Conservation (phyloP, 2,329 filamentous ascomycete genomes). For the Colletotrichum eremochloae region DNA sequence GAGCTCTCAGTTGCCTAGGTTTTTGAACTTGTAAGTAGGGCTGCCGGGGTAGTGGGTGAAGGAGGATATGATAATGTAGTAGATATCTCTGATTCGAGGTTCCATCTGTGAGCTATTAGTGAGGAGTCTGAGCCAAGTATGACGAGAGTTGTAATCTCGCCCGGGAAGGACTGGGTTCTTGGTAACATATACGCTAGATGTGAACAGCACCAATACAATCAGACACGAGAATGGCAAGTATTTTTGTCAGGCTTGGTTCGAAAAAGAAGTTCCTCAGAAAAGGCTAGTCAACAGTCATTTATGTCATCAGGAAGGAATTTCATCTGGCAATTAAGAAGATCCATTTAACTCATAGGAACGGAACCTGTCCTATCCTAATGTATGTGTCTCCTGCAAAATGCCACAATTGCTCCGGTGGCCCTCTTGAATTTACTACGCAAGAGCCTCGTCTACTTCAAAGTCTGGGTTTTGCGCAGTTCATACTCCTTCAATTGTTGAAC, state of each 20-base stretch:
- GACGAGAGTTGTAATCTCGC: not conserved
- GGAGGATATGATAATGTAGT: constrained; percentile 27
- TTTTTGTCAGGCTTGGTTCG: not conserved
- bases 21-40: constrained; percentile 54
- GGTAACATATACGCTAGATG: no score
- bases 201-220: not conserved
- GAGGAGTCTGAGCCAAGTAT: not conserved
- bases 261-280: not conserved
- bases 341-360: no score
- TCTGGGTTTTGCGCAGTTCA: no score
- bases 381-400: no score
- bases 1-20: constrained; percentile 42
- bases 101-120: constrained; percentile 25
- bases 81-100: constrained; percentile 31
- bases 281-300: not conserved
- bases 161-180: constrained; percentile 5
- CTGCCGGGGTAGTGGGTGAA: constrained; percentile 68
- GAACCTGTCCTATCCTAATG: no score
- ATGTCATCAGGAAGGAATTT: no score
- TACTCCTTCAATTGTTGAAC: no score
- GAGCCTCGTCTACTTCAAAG: no score
- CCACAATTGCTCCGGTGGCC: no score
- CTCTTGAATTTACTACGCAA: no score
- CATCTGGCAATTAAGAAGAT: no score
- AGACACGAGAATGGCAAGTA: not conserved